Base-by-base conservation (phyloP, 2,329 filamentous ascomycete genomes). In the Anthostomella pinea region DNA sequence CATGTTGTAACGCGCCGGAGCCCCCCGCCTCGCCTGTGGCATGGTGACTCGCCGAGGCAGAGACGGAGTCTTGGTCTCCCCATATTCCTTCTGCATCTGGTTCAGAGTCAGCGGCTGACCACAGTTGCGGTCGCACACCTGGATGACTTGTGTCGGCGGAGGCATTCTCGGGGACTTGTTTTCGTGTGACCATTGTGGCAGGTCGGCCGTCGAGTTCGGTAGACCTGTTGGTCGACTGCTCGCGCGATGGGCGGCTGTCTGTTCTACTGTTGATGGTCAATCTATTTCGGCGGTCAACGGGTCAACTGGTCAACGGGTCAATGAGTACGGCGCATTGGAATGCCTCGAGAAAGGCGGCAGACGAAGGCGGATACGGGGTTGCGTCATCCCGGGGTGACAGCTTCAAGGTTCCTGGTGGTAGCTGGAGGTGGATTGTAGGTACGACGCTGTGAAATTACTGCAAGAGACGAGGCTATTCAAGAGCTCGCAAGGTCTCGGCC, bases 151-250 rank as follows among this genome's bases (percentile, higher is more conserved):
- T 46, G 41, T 57, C 51, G 33, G 51, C 38, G 14, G 48, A 36
- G 16, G 53, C 46, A 36, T 56, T 51, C 13, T 54, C 47, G 23
- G 65, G 57, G 15, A 60, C 34, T 6, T 65, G 56, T 44, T 69
- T 69, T 45, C 65, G 63, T 40, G 60, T 54, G 27, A 70, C 67
- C 67, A 70, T 71, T 30, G 48, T 56, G 51, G 38, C n/a, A 37
- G 16, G 35, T 6, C 17, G 30, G 5, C 26, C 6, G 21, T 22
- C 7, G 26, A 26, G 16, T 16, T 30, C 13, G 28, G 18, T 15
- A 17, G 18, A n/a, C n/a, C n/a, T n/a, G n/a, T n/a, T n/a, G n/a
- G n/a, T n/a, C n/a, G n/a, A n/a, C n/a, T n/a, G n/a, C n/a, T n/a
- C n/a, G n/a, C n/a, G n/a, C n/a, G n/a, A n/a, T n/a, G n/a, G n/a